Conservation (phyloP, 129 eudicot species). For the Artemisia annua region DNA sequence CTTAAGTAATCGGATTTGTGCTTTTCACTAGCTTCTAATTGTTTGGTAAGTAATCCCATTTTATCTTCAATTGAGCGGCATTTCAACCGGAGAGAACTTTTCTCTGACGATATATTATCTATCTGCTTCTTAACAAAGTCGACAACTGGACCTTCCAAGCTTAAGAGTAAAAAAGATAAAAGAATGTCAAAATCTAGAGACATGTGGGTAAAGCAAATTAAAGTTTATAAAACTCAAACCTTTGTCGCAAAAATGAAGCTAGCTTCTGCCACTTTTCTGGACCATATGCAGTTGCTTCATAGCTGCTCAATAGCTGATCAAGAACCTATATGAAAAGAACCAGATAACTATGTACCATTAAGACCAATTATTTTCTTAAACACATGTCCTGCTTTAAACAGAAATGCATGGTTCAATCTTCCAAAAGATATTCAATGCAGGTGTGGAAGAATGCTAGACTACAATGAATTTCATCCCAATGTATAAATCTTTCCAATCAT, state of each 20-base stretch:
- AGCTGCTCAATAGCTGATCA: slow-evolving; percentile 71
- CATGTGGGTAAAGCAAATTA: background rate
- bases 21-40: slow-evolving; percentile 86
- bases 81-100: slow-evolving; percentile 68
- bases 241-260: slow-evolving; percentile 65
- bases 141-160: slow-evolving; percentile 93
- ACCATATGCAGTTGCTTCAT: slow-evolving; percentile 81
- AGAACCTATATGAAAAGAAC: slow-evolving; percentile 54
- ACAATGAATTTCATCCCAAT: too few species aligned
- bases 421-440: background rate
- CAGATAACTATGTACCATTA: slow-evolving; percentile 11
- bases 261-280: slow-evolving; percentile 89
- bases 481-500: too few species aligned
- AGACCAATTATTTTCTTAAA: background rate
- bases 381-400: background rate
- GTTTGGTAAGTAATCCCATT: slow-evolving; percentile 76
- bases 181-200: slow-evolving; percentile 12
- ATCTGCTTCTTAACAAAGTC: slow-evolving; percentile 89
- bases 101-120: slow-evolving; percentile 70
- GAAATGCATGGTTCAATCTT: background rate
- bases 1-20: slow-evolving; percentile 81
- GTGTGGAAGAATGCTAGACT: background rate
- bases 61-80: slow-evolving; percentile 82
- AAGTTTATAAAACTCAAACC: slow-evolving; percentile 39
- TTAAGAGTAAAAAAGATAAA: slow-evolving; percentile 26